phyloP scores from a whole-genome alignment of 176 grass and related monocot species.

The Aegilops tauschii region DNA sequence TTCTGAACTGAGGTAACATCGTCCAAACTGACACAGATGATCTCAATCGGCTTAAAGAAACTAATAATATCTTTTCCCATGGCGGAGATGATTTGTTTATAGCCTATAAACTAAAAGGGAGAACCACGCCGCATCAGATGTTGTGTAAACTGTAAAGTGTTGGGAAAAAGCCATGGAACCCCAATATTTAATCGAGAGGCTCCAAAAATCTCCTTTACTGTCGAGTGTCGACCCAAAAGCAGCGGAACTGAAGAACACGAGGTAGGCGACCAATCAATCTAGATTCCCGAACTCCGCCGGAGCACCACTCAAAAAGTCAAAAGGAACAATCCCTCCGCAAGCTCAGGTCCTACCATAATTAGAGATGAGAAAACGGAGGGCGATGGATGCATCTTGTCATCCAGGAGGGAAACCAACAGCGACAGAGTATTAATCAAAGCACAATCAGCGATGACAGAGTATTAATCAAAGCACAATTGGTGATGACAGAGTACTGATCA shows the following conservation, averaged over 20 bases:
- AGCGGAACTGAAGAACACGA: not conserved
- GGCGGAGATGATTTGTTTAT: not conserved
- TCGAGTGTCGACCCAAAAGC: conserved; percentile 21
- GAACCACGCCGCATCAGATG: conserved; percentile 8
- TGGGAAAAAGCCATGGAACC: conserved; percentile 1
- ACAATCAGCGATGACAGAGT: not conserved
- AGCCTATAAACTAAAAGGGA: not conserved
- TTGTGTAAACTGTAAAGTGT: conserved; percentile 3
- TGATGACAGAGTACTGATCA: not conserved
- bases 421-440: not conserved
- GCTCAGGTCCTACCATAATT: not conserved
- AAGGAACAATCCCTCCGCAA: not conserved
- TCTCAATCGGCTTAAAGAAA: not conserved
- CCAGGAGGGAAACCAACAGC: not conserved
- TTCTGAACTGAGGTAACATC: not conserved
- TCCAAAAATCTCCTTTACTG: not conserved
- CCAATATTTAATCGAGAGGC: conserved; percentile 11
- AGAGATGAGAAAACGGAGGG: not conserved
- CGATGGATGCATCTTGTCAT: not conserved
- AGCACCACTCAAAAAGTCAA: conserved; percentile 32
- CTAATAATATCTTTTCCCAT: not conserved
- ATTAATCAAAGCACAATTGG: too few species aligned
- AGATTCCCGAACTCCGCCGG: not conserved
- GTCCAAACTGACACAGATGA: not conserved
- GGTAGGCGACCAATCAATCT: not conserved